Percentiles rank a stretch among this genome's conserved stretches.
phyloP scores from a whole-genome alignment of 2,329 filamentous ascomycete genomes.

The Leptodontidium sp. region DNA sequence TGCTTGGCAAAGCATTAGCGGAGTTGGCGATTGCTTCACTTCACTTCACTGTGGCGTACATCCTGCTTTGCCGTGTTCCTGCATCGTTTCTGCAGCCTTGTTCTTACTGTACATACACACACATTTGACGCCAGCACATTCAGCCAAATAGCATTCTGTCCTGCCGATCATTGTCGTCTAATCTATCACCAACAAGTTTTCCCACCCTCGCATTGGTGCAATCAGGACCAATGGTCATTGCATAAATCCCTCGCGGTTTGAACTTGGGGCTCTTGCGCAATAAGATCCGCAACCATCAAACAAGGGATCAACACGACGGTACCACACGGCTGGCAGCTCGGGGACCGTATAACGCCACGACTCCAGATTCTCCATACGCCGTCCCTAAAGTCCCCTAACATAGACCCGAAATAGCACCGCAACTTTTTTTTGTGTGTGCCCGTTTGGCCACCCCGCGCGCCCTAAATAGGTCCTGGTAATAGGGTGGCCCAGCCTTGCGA shows the following conservation, averaged over 20 bases:
- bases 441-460: background rate
- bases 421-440: background rate
- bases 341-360: conserved; percentile 39
- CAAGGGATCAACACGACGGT: background rate
- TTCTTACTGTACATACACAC: conserved; percentile 14
- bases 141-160: conserved; percentile 26
- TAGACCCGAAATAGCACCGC: background rate
- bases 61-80: background rate
- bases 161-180: conserved; percentile 34
- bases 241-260: conserved; percentile 26
- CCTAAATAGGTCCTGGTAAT: conserved; percentile 1
- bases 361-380: conserved; percentile 24
- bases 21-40: conserved; percentile 10
- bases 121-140: conserved; percentile 24
- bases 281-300: conserved; percentile 27
- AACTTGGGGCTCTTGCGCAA: conserved; percentile 30
- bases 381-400: background rate
- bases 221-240: background rate
- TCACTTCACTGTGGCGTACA: background rate
- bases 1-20: background rate
- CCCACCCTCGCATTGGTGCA: conserved; percentile 10
- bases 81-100: conserved; percentile 12
- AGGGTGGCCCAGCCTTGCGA: background rate
- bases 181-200: conserved; percentile 22
- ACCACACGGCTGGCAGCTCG: conserved; percentile 26